These are phyloP conservation scores for Plantago elongata DNA, from an alignment of 257 asterid species.

Conservation along the genomic window DNA sequence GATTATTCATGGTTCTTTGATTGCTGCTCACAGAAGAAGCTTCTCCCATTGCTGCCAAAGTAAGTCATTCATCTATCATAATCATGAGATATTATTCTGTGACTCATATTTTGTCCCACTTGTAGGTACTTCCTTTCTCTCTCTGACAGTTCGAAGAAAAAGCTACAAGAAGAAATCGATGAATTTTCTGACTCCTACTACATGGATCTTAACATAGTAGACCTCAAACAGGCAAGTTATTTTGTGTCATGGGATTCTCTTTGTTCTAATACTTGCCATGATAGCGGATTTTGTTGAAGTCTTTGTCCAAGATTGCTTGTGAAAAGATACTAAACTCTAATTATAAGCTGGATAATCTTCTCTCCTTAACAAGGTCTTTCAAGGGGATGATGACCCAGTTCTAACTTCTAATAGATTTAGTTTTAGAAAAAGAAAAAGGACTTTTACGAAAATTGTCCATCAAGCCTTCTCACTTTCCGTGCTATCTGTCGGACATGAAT, in stretches of 20 bases:
- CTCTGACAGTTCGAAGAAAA: constrained; percentile 67
- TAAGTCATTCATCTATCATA: constrained; percentile 27
- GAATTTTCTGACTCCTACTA: constrained; percentile 74
- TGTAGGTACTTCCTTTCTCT: constrained; percentile 74
- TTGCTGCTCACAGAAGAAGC: constrained; percentile 74
- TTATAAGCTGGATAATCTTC: no score
- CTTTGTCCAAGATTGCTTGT: no score
- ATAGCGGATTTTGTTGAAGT: background rate
- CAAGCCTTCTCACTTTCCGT: no score
- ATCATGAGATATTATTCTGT: constrained; percentile 13
- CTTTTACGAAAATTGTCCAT: no score
- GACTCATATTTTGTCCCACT: constrained; percentile 10
- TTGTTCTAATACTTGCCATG: background rate
- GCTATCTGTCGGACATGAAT: no score
- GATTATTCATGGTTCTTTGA: constrained; percentile 77
- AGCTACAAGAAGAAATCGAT: constrained; percentile 78
- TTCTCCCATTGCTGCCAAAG: constrained; percentile 83
- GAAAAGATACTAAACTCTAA: no score
- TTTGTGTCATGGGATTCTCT: constrained; percentile 5
- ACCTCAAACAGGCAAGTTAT: constrained; percentile 59
- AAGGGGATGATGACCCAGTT: no score
- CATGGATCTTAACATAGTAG: constrained; percentile 53
- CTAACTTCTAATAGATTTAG: background rate
- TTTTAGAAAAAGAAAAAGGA: background rate
- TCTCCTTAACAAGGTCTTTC: no score